A percentile compares a stretch with the other conserved stretches of the same genome.
These are phyloP conservation scores for Fusarium sp. DNA, from an alignment of 2,329 filamentous ascomycete species.

Conservation along the genomic window DNA sequence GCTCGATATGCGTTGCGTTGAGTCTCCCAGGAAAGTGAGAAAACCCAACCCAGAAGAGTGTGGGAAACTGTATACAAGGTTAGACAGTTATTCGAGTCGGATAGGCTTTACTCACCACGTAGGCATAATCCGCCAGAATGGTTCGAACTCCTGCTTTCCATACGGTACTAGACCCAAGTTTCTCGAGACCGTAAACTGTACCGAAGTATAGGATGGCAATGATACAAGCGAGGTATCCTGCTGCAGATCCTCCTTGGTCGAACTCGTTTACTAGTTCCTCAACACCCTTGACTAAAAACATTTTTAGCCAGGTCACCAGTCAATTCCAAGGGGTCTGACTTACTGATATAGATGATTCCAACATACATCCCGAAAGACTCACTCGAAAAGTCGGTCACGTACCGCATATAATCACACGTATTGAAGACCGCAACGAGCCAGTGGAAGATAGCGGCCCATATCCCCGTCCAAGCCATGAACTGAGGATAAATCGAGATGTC, in stretches of 20 bases:
- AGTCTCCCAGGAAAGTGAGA: conserved; percentile 6
- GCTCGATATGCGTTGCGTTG: neutral
- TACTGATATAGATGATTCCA: conserved; percentile 4
- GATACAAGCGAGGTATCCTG: conserved; percentile 1
- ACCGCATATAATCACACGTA: conserved; percentile 6
- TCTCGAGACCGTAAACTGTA: conserved; percentile 1
- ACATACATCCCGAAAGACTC: conserved; percentile 5
- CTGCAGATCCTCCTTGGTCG: neutral
- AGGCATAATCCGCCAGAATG: conserved; percentile 1
- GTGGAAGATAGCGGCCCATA: conserved; percentile 4
- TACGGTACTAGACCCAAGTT: neutral
- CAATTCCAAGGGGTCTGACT: neutral
- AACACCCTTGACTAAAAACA: neutral
- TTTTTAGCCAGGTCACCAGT: neutral
- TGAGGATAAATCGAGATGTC: conserved; percentile 1
- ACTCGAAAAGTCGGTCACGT: conserved; percentile 5
- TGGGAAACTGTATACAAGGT: neutral
- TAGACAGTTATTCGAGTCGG: neutral
- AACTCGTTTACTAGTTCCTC: conserved; percentile 5
- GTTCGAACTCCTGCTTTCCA: neutral
- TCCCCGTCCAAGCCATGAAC: conserved; percentile 6
- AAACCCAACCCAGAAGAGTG: conserved; percentile 3
- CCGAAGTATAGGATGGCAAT: conserved; percentile 2
- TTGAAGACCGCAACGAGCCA: conserved; percentile 6
- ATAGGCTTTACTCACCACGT: neutral